These are phyloP conservation scores for Mortierella sp. DNA, from an alignment of 371 early-diverging fungal genomes.

Conservation along the genomic window DNA sequence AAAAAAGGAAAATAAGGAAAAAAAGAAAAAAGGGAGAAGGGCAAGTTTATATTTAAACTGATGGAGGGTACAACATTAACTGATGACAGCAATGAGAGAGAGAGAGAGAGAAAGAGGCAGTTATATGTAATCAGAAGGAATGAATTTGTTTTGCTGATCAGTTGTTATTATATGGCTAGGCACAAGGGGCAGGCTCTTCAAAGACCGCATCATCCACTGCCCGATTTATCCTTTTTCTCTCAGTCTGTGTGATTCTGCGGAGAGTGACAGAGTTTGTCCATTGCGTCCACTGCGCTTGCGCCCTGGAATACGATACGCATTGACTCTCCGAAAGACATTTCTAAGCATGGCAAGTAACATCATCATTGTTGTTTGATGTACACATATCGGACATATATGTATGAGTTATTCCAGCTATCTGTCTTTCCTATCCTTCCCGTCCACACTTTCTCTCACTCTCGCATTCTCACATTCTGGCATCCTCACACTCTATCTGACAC, in stretches of 20 bases:
- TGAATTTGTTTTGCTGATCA: background rate
- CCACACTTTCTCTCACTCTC: background rate
- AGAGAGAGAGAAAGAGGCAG: background rate
- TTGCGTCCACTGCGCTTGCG: background rate
- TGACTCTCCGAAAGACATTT: background rate
- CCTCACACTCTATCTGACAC: background rate
- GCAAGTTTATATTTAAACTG: background rate
- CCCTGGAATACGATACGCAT: background rate
- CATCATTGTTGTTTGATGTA: no score
- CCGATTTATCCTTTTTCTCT: conserved; percentile 2
- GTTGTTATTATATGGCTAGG: background rate
- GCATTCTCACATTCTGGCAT: background rate
- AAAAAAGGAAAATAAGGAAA: background rate
- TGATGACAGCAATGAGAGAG: background rate
- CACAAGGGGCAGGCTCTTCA: background rate
- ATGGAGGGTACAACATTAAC: background rate
- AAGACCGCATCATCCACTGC: background rate
- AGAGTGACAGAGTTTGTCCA: background rate
- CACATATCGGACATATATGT: no score
- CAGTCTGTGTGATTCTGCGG: background rate
- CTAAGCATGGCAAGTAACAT: background rate
- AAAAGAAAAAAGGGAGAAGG: conserved; percentile 1
- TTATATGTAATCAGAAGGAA: background rate
- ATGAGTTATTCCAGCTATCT: no score
- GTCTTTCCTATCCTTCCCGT: background rate